Conservation (phyloP, 1,139 yeast species). For the Maudiozyma humilis region DNA sequence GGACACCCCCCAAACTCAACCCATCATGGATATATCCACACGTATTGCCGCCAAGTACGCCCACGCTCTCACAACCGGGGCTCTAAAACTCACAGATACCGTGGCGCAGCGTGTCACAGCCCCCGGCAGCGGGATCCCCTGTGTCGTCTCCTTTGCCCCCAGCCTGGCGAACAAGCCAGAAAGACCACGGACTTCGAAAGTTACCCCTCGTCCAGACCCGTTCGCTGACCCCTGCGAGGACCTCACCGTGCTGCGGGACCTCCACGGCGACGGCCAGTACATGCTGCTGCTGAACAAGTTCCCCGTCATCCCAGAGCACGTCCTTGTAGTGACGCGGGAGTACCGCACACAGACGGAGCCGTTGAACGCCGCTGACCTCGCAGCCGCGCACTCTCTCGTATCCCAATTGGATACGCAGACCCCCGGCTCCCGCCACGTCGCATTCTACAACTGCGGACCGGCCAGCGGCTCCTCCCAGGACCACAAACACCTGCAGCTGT, state of each 20-base stretch:
- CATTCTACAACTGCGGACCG: slow-evolving; percentile 82
- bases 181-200: slow-evolving; percentile 18
- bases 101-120: too few relatives aligned
- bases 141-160: slow-evolving; percentile 38
- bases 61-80: too few relatives aligned
- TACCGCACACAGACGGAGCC: slow-evolving; percentile 68
- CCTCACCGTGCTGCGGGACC: slow-evolving; percentile 49
- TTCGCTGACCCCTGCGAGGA: slow-evolving; percentile 75
- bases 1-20: too few relatives aligned
- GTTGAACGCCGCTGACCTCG: slow-evolving; percentile 58
- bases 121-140: slow-evolving; percentile 32
- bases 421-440: slow-evolving; percentile 45
- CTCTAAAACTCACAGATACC: too few relatives aligned
- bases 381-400: slow-evolving; percentile 49
- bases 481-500: slow-evolving; percentile 84
- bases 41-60: too few relatives aligned
- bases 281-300: slow-evolving; percentile 72
- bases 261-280: slow-evolving; percentile 44
- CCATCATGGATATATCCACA: too few relatives aligned
- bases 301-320: slow-evolving; percentile 74
- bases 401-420: slow-evolving; percentile 31
- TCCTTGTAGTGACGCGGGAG: slow-evolving; percentile 65
- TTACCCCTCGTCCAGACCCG: slow-evolving; percentile 44
- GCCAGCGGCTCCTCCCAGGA: slow-evolving; percentile 88
- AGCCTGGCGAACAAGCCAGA: slow-evolving; percentile 54